A percentile compares a stretch with the other conserved stretches of the same genome.
These are phyloP conservation scores for Butyriboletus appendiculatus DNA, from an alignment of 1,284 basidiomycete genomes.

Conservation along the genomic window DNA sequence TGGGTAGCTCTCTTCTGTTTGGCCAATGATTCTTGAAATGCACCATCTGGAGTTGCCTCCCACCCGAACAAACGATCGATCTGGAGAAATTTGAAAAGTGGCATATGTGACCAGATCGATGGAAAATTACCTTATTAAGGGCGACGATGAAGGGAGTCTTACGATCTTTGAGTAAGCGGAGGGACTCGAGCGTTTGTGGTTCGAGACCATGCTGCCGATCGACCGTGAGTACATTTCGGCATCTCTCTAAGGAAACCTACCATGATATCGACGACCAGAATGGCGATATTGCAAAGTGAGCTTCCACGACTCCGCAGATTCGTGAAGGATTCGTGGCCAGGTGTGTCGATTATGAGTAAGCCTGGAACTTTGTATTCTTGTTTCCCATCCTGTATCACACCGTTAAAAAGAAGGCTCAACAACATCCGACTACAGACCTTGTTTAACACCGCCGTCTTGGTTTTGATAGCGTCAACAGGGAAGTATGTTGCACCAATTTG, in stretches of 20 bases:
- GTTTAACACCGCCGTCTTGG: slow-evolving; percentile 92
- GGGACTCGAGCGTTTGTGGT: slow-evolving; percentile 95
- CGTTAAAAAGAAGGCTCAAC: slow-evolving; percentile 3
- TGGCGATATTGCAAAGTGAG: slow-evolving; percentile 98
- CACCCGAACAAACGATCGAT: slow-evolving; percentile 98
- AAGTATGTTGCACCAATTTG: slow-evolving; percentile 99
- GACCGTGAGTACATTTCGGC: slow-evolving; percentile 13
- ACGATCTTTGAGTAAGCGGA: slow-evolving; percentile 89
- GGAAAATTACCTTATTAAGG: slow-evolving; percentile 82
- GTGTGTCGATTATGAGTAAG: slow-evolving; percentile 96
- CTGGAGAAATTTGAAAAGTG: slow-evolving; percentile 41
- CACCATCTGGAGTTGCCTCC: slow-evolving; percentile 89
- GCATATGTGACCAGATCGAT: slow-evolving; percentile 1
- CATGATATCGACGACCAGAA: slow-evolving; percentile 99
- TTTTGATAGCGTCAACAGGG: slow-evolving; percentile 94
- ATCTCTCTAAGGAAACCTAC: slow-evolving; percentile 41
- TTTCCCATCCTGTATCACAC: slow-evolving; percentile 56
- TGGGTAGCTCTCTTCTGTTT: slow-evolving; percentile 83
- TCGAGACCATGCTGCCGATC: slow-evolving; percentile 88
- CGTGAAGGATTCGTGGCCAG: slow-evolving; percentile 99
- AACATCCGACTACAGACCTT: slow-evolving; percentile 47
- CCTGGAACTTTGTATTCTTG: slow-evolving; percentile 98
- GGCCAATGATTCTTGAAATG: slow-evolving; percentile 91
- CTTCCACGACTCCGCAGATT: slow-evolving; percentile 96
- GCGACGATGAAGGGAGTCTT: slow-evolving; percentile 99